Conservation (phyloP, 108 stramenopile genomes). For the Cyclotella distinguenda region DNA sequence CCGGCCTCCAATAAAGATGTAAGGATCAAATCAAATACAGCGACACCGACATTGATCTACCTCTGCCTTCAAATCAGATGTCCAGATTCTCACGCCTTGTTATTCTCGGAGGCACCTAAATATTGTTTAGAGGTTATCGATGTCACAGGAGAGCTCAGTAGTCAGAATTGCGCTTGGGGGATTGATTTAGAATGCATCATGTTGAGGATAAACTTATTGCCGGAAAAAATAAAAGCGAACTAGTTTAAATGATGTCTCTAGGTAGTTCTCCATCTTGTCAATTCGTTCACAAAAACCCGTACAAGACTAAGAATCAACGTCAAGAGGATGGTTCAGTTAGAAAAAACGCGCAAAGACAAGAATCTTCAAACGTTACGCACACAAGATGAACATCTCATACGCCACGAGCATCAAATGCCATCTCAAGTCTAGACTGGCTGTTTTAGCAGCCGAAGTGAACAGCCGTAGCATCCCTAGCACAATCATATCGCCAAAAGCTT, state of each 20-base stretch:
- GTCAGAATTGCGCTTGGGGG: constrained; percentile 45
- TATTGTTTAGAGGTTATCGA: constrained; percentile 53
- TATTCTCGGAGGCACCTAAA: constrained; percentile 46
- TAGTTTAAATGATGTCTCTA: no score
- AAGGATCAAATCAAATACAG: not conserved
- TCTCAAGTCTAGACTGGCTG: constrained; percentile 82
- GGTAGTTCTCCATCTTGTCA: not conserved
- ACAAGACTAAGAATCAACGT: constrained; percentile 15
- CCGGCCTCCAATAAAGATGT: not conserved
- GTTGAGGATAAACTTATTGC: constrained; percentile 33
- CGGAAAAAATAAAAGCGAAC: not conserved
- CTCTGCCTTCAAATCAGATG: constrained; percentile 74
- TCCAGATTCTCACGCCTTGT: constrained; percentile 54
- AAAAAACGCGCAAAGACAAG: not conserved
- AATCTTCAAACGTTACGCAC: constrained; percentile 33
- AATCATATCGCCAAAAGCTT: constrained; percentile 58
- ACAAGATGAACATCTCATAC: constrained; percentile 83
- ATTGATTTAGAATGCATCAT: constrained; percentile 54
- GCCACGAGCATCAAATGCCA: constrained; percentile 85
- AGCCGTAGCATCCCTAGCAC: constrained; percentile 70
- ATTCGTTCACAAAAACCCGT: constrained; percentile 31
- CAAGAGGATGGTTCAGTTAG: constrained; percentile 2
- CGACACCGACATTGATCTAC: constrained; percentile 35
- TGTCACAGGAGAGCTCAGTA: constrained; percentile 38
- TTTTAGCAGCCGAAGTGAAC: constrained; percentile 65